A percentile compares a stretch with the other conserved stretches of the same genome.
Evolutionary conservation across 768 basidiomycete genomes (phyloP).

Genomic region (Boletus pseudo-olivaceus): DNA sequence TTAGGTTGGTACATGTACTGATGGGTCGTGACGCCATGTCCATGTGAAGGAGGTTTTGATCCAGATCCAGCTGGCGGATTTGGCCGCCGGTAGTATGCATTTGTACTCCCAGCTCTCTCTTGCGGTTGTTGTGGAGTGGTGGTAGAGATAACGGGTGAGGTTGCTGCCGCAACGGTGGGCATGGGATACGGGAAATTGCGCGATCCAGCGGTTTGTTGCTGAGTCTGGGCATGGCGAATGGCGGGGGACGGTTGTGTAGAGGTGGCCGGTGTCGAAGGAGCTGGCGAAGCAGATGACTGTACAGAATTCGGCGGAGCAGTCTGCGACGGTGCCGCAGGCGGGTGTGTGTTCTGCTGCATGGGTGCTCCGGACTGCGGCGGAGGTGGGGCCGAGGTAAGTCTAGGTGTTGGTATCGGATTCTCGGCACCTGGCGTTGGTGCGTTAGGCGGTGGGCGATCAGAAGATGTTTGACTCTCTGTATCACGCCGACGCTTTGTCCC

Average conservation of each 20-base stretch:
- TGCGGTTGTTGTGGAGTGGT: conserved; percentile 37
- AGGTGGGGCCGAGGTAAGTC: conserved; percentile 25
- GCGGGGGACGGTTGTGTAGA: conserved; percentile 36
- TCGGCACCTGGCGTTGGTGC: conserved; percentile 21
- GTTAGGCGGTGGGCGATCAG: conserved; percentile 23
- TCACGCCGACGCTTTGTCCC: conserved; percentile 60
- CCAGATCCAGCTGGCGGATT: conserved; percentile 23
- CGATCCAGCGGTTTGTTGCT: conserved; percentile 24
- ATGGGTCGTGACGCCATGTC: conserved; percentile 30
- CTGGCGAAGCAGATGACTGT: conserved; percentile 32
- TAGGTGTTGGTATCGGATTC: conserved; percentile 16
- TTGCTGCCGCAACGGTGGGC: conserved; percentile 65
- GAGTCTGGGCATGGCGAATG: conserved; percentile 30
- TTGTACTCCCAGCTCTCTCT: conserved; percentile 28
- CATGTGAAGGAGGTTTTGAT: conserved; percentile 24
- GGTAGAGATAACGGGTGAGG: conserved; percentile 53
- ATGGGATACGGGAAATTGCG: conserved; percentile 60
- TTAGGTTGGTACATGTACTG: conserved; percentile 48
- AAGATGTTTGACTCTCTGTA: conserved; percentile 30
- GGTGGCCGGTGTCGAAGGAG: conserved; percentile 32
- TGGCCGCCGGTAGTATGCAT: conserved; percentile 56
- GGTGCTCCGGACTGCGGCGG: conserved; percentile 17
- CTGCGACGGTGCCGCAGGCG: conserved; percentile 34
- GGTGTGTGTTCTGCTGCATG: conserved; percentile 23
- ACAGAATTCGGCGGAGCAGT: conserved; percentile 21